phyloP scores from a whole-genome alignment of 495 filamentous ascomycete species.

The Neurospora terricola region DNA sequence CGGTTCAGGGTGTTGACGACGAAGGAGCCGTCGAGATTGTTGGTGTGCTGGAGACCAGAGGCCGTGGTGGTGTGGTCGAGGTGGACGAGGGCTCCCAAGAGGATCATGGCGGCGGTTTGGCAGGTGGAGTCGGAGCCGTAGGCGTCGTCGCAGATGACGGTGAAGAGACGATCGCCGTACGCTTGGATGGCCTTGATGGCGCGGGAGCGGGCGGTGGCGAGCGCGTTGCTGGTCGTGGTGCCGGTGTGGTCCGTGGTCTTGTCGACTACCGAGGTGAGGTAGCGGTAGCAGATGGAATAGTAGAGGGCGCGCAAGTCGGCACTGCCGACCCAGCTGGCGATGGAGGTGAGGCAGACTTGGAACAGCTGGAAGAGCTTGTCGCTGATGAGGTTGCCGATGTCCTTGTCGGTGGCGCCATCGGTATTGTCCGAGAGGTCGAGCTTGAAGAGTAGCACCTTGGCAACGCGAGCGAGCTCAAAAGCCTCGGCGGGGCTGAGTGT shows the following conservation, averaged over 20 bases:
- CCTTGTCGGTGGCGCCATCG: constrained; percentile 30
- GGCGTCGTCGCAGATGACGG: constrained; percentile 87
- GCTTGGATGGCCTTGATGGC: constrained; percentile 65
- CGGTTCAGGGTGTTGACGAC: constrained; percentile 70
- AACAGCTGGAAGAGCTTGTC: constrained; percentile 90
- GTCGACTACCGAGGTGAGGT: constrained; percentile 63
- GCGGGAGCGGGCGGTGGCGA: constrained; percentile 44
- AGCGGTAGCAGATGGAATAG: constrained; percentile 81
- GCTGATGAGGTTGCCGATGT: constrained; percentile 60
- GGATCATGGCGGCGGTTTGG: constrained; percentile 69
- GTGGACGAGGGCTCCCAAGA: constrained; percentile 61
- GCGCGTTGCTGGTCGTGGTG: constrained; percentile 6
- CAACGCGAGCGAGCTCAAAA: constrained; percentile 63
- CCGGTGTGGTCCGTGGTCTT: constrained; percentile 20
- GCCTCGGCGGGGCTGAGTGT: constrained; percentile 54
- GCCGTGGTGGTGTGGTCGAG: constrained; percentile 38
- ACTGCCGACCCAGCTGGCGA: constrained; percentile 59
- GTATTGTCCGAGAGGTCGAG: constrained; percentile 46
- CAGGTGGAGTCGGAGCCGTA: constrained; percentile 72
- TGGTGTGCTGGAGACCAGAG: neutral
- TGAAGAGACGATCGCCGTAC: constrained; percentile 67
- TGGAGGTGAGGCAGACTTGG: constrained; percentile 65
- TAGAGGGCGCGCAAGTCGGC: constrained; percentile 65
- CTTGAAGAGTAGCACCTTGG: constrained; percentile 64
- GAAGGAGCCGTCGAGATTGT: constrained; percentile 48